A percentile compares a stretch with the other conserved stretches of the same genome.
Evolutionary conservation across 2,329 filamentous ascomycete species (phyloP).

Genomic region (Gnomoniopsis smithogilvyi): DNA sequence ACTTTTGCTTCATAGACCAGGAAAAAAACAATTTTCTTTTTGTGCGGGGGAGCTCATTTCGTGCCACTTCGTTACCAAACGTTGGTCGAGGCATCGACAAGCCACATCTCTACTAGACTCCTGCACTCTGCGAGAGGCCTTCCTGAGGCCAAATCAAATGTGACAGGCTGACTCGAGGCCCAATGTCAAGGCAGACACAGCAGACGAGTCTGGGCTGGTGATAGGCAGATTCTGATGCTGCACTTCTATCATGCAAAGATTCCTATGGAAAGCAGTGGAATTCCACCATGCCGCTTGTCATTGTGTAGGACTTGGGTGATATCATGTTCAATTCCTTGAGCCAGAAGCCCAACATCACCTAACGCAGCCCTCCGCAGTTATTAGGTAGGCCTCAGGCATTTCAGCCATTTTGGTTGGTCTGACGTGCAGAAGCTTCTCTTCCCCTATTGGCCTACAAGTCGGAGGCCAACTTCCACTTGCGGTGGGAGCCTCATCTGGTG

Average conservation of each 20-base stretch:
- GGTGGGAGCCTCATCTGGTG: too few relatives aligned
- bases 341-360: neutral
- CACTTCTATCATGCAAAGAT: neutral
- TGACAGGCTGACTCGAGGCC: neutral
- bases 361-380: neutral
- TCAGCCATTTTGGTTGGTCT: neutral
- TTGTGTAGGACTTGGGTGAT: too few relatives aligned
- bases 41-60: too few relatives aligned
- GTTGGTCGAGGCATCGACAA: too few relatives aligned
- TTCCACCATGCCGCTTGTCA: neutral
- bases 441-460: neutral
- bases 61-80: too few relatives aligned
- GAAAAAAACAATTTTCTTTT: too few relatives aligned
- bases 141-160: neutral
- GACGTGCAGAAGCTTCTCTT: neutral
- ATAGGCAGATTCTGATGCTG: too few relatives aligned
- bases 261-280: neutral
- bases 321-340: neutral
- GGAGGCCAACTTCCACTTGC: too few relatives aligned
- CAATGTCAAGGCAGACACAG: too few relatives aligned
- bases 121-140: neutral
- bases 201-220: too few relatives aligned
- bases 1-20: too few relatives aligned
- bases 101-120: slow-evolving; percentile 17
- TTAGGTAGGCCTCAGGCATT: slow-evolving; percentile 3